phyloP scores from a whole-genome alignment of 495 filamentous ascomycete genomes.

The Pseudoneurospora amorphoporcata region DNA sequence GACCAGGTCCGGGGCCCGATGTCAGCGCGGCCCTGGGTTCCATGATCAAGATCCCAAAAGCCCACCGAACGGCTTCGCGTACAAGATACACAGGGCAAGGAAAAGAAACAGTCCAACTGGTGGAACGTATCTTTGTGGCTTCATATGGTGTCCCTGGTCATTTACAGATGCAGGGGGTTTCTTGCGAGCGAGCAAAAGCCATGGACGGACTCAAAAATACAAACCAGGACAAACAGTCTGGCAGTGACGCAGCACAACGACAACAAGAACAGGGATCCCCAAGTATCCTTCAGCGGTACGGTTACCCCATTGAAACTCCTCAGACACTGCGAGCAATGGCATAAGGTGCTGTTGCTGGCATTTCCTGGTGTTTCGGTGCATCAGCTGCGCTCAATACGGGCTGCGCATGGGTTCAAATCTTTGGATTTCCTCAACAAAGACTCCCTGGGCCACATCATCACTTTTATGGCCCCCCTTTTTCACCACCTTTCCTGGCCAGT shows the following conservation, averaged over 20 bases:
- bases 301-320: background rate
- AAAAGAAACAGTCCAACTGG: background rate
- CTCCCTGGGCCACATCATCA: background rate
- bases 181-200: slow-evolving; percentile 8
- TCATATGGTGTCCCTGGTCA: slow-evolving; percentile 1
- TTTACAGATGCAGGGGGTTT: slow-evolving; percentile 16
- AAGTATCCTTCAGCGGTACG: background rate
- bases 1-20: slow-evolving; percentile 14
- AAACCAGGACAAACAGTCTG: slow-evolving; percentile 1
- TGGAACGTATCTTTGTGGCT: slow-evolving; percentile 2
- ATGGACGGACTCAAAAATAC: background rate
- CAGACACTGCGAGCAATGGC: background rate
- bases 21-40: background rate
- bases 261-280: background rate
- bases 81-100: slow-evolving; percentile 1
- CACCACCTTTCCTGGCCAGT: background rate
- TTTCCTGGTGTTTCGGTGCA: background rate
- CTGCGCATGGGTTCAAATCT: background rate
- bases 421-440: background rate
- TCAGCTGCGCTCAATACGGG: background rate
- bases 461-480: background rate
- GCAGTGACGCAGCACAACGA: background rate
- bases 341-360: background rate
- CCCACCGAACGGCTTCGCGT: slow-evolving; percentile 3
- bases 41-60: slow-evolving; percentile 3